phyloP scores from a whole-genome alignment of 805 yeast genomes.

The Kluyveromyces siamensis region DNA sequence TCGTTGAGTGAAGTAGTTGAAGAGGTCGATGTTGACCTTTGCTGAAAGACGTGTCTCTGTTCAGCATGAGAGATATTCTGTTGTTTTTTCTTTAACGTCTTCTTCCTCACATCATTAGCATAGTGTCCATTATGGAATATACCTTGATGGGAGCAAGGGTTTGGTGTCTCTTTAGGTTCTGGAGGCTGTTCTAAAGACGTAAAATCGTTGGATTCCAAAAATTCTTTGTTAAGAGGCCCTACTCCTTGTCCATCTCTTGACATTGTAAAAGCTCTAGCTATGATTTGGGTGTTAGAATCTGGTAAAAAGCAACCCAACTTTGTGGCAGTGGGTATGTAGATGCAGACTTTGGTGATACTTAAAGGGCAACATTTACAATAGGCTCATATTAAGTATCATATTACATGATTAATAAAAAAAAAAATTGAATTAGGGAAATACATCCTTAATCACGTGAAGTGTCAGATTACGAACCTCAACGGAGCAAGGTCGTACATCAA shows the following conservation, averaged over 20 bases:
- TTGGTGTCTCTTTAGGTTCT: constrained; percentile 12
- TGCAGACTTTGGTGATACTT: neutral
- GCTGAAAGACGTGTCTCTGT: constrained; percentile 2
- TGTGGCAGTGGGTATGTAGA: too few relatives aligned
- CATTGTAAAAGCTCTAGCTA: neutral
- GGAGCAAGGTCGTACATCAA: too few relatives aligned
- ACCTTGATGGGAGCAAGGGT: constrained; percentile 2
- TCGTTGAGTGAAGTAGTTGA: neutral
- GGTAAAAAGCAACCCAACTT: neutral
- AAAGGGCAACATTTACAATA: neutral
- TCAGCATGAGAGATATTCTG: neutral
- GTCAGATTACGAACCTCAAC: neutral
- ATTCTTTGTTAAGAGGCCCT: neutral
- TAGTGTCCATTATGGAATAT: neutral
- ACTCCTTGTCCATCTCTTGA: neutral
- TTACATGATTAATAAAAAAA: too few relatives aligned
- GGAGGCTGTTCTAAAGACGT: constrained; percentile 18
- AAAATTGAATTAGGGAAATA: too few relatives aligned
- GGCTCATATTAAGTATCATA: neutral
- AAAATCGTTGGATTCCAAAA: constrained; percentile 11
- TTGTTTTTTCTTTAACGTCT: neutral
- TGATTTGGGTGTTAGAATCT: neutral
- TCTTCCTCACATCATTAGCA: neutral
- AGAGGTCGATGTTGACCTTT: neutral
- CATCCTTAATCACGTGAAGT: neutral